Conservation (phyloP, 208 protist genomes). For the Zelonia costaricensis region DNA sequence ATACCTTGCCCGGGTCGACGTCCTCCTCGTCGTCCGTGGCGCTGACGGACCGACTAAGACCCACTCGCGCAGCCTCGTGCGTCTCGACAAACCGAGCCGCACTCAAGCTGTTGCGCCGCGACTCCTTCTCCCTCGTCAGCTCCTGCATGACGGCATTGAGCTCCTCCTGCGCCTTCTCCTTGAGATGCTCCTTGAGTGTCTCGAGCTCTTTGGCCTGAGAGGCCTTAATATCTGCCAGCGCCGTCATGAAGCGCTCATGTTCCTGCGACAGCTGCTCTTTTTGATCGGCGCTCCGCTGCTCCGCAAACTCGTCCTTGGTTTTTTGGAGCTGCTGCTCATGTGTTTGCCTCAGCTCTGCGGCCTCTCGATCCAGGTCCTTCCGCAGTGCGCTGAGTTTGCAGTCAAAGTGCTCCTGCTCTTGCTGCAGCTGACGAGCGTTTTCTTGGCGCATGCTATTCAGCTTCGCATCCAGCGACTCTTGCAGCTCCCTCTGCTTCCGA, state of each 20-base stretch:
- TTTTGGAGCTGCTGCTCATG: conserved; percentile 25
- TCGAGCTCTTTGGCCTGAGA: conserved; percentile 43
- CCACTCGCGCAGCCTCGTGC: conserved; percentile 7
- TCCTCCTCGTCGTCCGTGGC: conserved; percentile 29
- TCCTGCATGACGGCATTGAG: conserved; percentile 52
- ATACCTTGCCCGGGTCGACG: conserved; percentile 6
- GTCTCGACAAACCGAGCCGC: not conserved
- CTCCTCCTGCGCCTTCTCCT: conserved; percentile 51
- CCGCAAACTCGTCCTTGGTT: conserved; percentile 16
- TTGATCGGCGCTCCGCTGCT: conserved; percentile 13
- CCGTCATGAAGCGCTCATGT: conserved; percentile 22
- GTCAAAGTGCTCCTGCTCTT: conserved; percentile 21
- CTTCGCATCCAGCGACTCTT: conserved; percentile 21
- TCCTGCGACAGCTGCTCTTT: conserved; percentile 27
- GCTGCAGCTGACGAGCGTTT: conserved; percentile 14
- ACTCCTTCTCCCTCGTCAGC: conserved; percentile 34
- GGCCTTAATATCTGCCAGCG: conserved; percentile 25
- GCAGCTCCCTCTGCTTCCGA: conserved; percentile 27
- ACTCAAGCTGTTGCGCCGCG: conserved; percentile 2
- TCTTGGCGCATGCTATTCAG: conserved; percentile 20
- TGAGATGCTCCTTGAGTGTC: conserved; percentile 42
- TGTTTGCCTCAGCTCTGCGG: conserved; percentile 12
- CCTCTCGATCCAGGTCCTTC: conserved; percentile 10
- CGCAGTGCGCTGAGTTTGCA: conserved; percentile 19
- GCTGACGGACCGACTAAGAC: conserved; percentile 27